Evolutionary conservation across 345 rosid genomes (phyloP), one percentile per base, ranked within the genome.

Genomic region (Lumnitzera littorea): DNA sequence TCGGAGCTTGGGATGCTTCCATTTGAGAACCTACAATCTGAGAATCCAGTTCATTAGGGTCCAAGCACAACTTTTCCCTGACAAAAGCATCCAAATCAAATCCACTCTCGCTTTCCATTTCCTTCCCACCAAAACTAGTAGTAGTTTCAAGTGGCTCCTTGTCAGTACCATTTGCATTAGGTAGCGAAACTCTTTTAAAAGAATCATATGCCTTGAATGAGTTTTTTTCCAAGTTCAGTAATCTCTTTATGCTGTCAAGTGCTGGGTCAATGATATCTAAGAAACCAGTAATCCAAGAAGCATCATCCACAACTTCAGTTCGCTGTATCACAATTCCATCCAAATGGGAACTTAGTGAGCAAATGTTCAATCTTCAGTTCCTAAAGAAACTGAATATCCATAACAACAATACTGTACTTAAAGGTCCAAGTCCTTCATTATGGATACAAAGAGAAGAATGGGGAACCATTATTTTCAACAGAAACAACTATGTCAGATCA

Each of bases 281-380:
- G 71, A 94, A 79, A 54, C 99, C 99, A 17, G 70, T 83, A 51
- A 87, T 83, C 99, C 97, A 94, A 3, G 97, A 87, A 15, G 91
- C 78, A 78, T 94, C 99, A 41, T 94, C 99, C 11, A 87, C 96
- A 13, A 94, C 84, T 76, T 94, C 99, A 2, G 82, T 94, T 2
- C 91, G 78, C 99, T 94, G 86, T 70, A 59, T 47, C 53, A 69
- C 17, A 41, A 53, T 23, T 24, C 36, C 11, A 14, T n/a, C 25
- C 15, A 62, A 36, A 29, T 24, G 31, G 13, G 12, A n/a, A 41
- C 46, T 36, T 20, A 1, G n/a, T 14, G 36, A 16, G 12, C 13
- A 16, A 56, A 48, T 20, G 43, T 36, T 36, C 7, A 9, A 54
- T 47, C 47, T 52, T 15, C 23, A 57, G 12, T 43, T 14, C 24